Percentiles rank a stretch among this genome's conserved stretches.
Evolutionary conservation across 129 eudicot species (phyloP).

Genomic region (Helichrysum umbraculigerum): DNA sequence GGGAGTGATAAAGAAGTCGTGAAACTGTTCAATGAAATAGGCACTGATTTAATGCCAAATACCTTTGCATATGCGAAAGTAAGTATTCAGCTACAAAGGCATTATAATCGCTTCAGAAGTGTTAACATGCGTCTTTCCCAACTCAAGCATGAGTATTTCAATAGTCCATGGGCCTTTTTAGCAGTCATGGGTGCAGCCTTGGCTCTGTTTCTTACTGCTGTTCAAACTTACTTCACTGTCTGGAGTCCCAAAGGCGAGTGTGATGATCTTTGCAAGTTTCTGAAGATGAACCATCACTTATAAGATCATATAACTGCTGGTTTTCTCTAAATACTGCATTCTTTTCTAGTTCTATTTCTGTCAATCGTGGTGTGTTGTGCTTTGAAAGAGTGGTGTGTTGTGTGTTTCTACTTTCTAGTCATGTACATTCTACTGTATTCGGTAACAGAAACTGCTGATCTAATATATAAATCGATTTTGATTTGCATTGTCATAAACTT

Average conservation of each 20-base stretch:
- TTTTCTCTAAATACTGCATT: background rate
- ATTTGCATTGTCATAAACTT: background rate
- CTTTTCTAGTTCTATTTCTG: background rate
- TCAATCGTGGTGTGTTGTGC: background rate
- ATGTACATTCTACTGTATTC: background rate
- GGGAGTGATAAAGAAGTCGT: conserved; percentile 40
- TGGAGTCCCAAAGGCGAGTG: background rate
- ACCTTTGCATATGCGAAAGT: conserved; percentile 4
- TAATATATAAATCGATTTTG: no score
- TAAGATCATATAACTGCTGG: background rate
- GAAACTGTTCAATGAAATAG: conserved; percentile 31
- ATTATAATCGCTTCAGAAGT: conserved; percentile 3
- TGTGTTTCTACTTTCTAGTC: no score
- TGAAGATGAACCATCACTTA: conserved; percentile 1
- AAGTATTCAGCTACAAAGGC: conserved; percentile 7
- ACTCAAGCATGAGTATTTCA: background rate
- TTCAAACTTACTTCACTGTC: conserved; percentile 5
- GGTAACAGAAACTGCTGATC: background rate
- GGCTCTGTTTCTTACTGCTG: background rate
- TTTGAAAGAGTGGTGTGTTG: background rate
- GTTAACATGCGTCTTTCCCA: background rate
- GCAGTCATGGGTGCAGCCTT: background rate
- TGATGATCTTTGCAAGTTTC: conserved; percentile 3
- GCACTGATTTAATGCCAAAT: conserved; percentile 17
- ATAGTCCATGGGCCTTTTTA: background rate